Base-by-base conservation (phyloP, 1,284 basidiomycete genomes). In the Chiua sp. region DNA sequence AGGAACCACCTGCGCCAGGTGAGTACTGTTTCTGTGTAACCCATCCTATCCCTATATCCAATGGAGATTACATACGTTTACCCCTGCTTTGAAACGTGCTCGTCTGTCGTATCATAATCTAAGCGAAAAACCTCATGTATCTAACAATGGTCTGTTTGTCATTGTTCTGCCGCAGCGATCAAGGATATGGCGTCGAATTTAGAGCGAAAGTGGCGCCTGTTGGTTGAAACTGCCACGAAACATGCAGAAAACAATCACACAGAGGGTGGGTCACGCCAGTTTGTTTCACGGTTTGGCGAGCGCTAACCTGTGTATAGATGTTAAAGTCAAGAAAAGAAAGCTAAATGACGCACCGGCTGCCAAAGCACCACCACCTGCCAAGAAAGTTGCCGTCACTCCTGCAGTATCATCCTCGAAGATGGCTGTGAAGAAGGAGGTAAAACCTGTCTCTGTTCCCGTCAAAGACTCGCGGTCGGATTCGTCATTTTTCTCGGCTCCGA, bases 111-210 rank as follows among this genome's bases (percentile, higher is more conserved):
- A 75, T 75, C 73, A 72, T 75, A 72, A 71, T 65, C 72, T 72
- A 74, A 70, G 65, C 55, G 63, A 63, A 64, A 76, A 79, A 78
- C 77, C 76, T 62, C 76, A 86, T 88, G 84, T 89, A 90, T 90
- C 88, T 90, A 87, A 90, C 87, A 78, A 70, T 67, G 68, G 73
- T 69, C 76, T 69, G 75, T 74, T 74, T 75, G 74, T 67, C 76
- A 73, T 71, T 65, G 65, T 69, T 59, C 67, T 70, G 69, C 77
- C 78, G 72, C 80, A 93, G 91, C 91, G 77, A 86, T 92, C 88
- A 91, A 91, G 87, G 92, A 93, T 79, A 91, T 93, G 88, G 91
- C 92, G 69, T 85, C 85, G 72, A 92, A 91, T 78, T 80, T 93
- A 78, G 90, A 92, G 78, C 85, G 84, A 72, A 87, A 86, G 79